phyloP scores from a whole-genome alignment of 106 monocot genomes.

The Posidonia australis region DNA sequence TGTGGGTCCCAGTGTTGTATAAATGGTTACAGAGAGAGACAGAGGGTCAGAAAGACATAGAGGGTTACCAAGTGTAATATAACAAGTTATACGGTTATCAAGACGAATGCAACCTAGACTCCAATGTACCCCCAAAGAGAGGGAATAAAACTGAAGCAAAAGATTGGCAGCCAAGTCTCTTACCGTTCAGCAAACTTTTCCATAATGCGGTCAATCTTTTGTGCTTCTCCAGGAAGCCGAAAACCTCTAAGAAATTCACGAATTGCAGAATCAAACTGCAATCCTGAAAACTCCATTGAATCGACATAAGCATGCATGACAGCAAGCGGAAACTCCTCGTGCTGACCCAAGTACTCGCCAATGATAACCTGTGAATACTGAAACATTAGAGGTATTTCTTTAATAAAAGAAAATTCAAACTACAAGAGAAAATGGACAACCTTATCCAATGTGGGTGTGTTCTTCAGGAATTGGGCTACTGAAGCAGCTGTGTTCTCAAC shows the following conservation, averaged over 20 bases:
- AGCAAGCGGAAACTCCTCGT: constrained; percentile 88
- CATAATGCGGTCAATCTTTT: constrained; percentile 98
- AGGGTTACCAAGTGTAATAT: too few species aligned
- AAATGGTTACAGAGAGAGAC: too few species aligned
- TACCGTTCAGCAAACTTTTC: constrained; percentile 99
- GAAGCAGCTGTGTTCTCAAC: constrained; percentile 68
- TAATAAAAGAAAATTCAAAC: constrained; percentile 1
- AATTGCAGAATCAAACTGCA: constrained; percentile 93
- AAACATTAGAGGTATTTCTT: constrained; percentile 13
- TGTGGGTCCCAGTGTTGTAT: too few species aligned
- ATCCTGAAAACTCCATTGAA: constrained; percentile 86
- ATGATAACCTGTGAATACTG: constrained; percentile 54
- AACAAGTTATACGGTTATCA: too few species aligned
- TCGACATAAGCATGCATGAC: constrained; percentile 99
- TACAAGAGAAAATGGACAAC: constrained; percentile 12
- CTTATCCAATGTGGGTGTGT: constrained; percentile 82
- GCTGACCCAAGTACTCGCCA: constrained; percentile 97
- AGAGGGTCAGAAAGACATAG: too few species aligned
- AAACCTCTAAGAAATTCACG: constrained; percentile 91
- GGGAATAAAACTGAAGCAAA: background rate
- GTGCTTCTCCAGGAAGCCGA: constrained; percentile 96
- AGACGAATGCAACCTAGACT: too few species aligned
- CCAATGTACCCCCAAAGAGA: too few species aligned
- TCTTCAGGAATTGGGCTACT: constrained; percentile 75
- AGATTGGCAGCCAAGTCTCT: background rate